phyloP scores from a whole-genome alignment of 2,329 filamentous ascomycete genomes.

The Scortechinia acanthostroma region DNA sequence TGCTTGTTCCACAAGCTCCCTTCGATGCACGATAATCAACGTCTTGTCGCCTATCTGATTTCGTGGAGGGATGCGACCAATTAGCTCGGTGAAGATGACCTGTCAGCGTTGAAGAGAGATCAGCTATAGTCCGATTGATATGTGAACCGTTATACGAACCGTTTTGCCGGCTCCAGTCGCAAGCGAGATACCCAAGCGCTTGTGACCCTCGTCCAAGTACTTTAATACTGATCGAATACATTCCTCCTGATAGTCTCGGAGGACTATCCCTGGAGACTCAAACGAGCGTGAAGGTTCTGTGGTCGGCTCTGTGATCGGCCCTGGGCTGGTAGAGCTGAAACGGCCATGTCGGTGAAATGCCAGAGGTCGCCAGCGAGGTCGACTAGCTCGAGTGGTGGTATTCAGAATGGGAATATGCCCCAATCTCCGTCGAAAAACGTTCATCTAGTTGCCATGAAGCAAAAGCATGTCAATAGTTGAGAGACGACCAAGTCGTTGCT shows the following conservation, averaged over 20 bases:
- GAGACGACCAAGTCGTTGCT: too few species aligned
- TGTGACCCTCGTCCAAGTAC: constrained; percentile 65
- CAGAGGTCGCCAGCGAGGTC: too few species aligned
- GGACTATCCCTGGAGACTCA: constrained; percentile 31
- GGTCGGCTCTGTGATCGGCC: too few species aligned
- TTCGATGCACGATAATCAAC: constrained; percentile 83
- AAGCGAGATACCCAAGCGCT: constrained; percentile 74
- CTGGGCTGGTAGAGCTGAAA: too few species aligned
- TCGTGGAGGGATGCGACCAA: constrained; percentile 62
- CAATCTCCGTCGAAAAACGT: neutral
- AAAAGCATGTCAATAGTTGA: too few species aligned
- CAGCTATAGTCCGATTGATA: too few species aligned
- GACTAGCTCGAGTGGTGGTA: too few species aligned
- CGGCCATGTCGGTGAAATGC: too few species aligned
- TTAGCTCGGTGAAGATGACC: constrained; percentile 94
- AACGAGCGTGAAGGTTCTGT: too few species aligned
- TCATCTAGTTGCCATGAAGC: neutral
- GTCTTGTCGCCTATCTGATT: constrained; percentile 62
- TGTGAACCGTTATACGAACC: constrained; percentile 39
- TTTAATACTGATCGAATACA: constrained; percentile 76
- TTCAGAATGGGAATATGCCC: neutral
- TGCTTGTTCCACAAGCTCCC: constrained; percentile 91
- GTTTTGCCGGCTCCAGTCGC: constrained; percentile 88
- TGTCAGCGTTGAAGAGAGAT: constrained; percentile 19
- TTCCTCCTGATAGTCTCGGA: constrained; percentile 84